Base-by-base conservation (phyloP, 108 stramenopile species). In the Mediolabrus comicus region DNA sequence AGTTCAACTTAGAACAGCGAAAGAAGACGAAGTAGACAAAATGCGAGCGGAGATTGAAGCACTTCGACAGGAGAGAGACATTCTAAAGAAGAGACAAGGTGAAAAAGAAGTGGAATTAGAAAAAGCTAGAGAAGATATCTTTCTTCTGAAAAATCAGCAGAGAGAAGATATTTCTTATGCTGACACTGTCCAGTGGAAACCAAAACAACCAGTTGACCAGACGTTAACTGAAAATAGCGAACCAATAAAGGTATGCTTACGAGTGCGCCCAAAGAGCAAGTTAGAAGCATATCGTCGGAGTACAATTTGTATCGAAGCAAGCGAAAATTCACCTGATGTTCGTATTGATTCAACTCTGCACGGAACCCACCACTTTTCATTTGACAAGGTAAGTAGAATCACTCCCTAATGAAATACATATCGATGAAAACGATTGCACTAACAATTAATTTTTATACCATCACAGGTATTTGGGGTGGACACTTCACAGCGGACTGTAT, bases 61-160 rank as follows among this genome's bases (percentile, higher is more conserved):
- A 36, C 52, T 65, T 39, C 65, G 53, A 19, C 17, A 11, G 7
- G 65, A 65, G 26, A 65, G 43, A 51, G 65, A 65, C 52, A 53
- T 32, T n/a, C 35, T 65, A 4, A 12, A 33, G 10, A 34, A 31
- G 17, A 33, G 53, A 65, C 35, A 65, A 25, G 36, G 53, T 34
- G 65, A 65, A 32, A 65, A 51, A 52, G 22, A 53, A 13, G 2
- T 32, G 26, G 65, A 65, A 65, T 52, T 65, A 5, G 27, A 53
- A 26, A 53, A 26, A 31, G 52, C 65, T 8, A 65, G 53, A 19
- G 52, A 65, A 22, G 53, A 65, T 33, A 53, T 65, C 4, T 53
- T 33, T 26, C 28, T 26, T 13, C 36, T 61, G 35, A 61, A 38
- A 61, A 26, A 26, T 13, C 36, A 25, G 32, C 60, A 61, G 19